These are phyloP conservation scores for Schizophyllum amplum DNA, from an alignment of 1,284 basidiomycete species.

Conservation along the genomic window DNA sequence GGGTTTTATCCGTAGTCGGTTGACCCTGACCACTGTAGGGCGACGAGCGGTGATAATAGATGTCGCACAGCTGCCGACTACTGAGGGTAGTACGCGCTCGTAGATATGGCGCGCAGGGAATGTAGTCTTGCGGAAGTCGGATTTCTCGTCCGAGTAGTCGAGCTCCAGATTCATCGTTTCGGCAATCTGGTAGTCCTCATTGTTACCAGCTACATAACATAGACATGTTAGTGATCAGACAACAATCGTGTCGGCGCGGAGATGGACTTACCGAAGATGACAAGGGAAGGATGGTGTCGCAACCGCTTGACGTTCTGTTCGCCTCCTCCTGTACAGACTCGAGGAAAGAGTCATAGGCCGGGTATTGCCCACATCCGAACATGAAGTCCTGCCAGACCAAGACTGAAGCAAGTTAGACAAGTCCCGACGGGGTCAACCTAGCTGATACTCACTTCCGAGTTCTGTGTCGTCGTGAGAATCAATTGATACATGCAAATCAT, in stretches of 20 bases:
- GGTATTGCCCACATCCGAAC: slow-evolving; percentile 84
- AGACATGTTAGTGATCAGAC: not conserved
- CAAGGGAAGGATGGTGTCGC: slow-evolving; percentile 71
- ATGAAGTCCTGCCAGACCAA: slow-evolving; percentile 88
- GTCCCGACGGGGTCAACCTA: slow-evolving; percentile 5
- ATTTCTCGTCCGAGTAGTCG: slow-evolving; percentile 75
- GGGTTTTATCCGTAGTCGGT: slow-evolving; percentile 61
- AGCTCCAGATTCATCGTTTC: slow-evolving; percentile 70
- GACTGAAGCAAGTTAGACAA: slow-evolving; percentile 33
- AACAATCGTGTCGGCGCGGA: not conserved
- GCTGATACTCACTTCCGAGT: slow-evolving; percentile 49
- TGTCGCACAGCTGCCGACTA: slow-evolving; percentile 60
- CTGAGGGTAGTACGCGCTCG: slow-evolving; percentile 69
- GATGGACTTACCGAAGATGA: slow-evolving; percentile 62
- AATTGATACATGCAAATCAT: not conserved
- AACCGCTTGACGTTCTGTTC: slow-evolving; percentile 68
- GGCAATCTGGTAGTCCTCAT: slow-evolving; percentile 83
- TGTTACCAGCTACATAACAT: slow-evolving; percentile 66
- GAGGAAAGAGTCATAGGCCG: slow-evolving; percentile 67
- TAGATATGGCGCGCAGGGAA: slow-evolving; percentile 88
- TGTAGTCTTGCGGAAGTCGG: slow-evolving; percentile 75
- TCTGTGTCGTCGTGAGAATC: slow-evolving; percentile 29
- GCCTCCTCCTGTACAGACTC: slow-evolving; percentile 62
- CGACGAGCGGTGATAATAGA: slow-evolving; percentile 76
- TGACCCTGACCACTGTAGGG: slow-evolving; percentile 82